Evolutionary conservation across 176 grass and related monocot genomes (phyloP).

Genomic region (Eleusine indica): DNA sequence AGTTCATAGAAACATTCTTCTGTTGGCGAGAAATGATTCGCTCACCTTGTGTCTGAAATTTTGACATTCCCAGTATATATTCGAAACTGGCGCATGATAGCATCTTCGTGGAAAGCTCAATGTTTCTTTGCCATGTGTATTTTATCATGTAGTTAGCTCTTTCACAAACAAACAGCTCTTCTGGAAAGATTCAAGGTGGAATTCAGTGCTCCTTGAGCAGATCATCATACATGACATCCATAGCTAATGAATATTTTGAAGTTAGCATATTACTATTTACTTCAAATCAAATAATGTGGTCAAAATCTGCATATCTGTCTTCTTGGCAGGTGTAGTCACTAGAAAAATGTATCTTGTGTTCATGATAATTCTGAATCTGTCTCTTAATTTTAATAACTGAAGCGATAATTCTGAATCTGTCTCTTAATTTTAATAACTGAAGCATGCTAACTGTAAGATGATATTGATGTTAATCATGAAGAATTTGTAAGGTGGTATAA

Average conservation of each 20-base stretch:
- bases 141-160: constrained; percentile 17
- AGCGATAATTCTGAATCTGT: background rate
- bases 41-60: constrained; percentile 12
- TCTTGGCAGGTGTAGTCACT: background rate
- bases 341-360: constrained; percentile 10
- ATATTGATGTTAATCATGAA: background rate
- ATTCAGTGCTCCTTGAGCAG: background rate
- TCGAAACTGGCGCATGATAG: background rate
- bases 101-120: background rate
- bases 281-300: constrained; percentile 34
- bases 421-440: constrained; percentile 24
- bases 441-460: background rate
- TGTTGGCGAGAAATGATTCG: constrained; percentile 20
- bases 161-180: background rate
- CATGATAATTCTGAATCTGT: background rate
- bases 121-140: background rate
- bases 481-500: background rate
- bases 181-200: constrained; percentile 16
- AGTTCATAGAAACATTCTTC: constrained; percentile 14
- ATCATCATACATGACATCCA: background rate
- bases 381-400: too few relatives aligned
- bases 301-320: background rate
- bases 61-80: constrained; percentile 22
- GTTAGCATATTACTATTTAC: constrained; percentile 7
- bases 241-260: background rate